Percentiles rank a stretch among this genome's conserved stretches.
phyloP scores from a whole-genome alignment of 176 grass and related monocot genomes.

The Areca catechu region DNA sequence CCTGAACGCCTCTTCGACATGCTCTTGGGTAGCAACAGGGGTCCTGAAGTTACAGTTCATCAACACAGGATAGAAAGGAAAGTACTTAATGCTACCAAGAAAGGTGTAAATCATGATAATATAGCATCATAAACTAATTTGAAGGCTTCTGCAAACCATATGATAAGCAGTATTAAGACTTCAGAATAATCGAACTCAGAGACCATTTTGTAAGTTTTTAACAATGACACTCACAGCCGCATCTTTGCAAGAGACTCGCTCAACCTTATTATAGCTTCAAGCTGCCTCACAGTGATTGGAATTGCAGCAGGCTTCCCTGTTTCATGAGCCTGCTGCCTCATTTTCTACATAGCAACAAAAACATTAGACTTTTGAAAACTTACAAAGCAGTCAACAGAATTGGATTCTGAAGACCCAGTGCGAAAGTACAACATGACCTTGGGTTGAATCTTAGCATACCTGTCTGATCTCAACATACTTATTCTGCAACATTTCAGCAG shows the following conservation, averaged over 20 bases:
- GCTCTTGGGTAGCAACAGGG: conserved; percentile 81
- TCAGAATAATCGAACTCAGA: no score
- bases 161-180: no score
- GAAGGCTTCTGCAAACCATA: no score
- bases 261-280: conserved; percentile 92
- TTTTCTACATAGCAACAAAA: conserved; percentile 55
- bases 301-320: conserved; percentile 73
- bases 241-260: conserved; percentile 98
- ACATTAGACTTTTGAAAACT: no score
- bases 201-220: no score
- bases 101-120: no score
- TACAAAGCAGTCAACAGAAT: no score
- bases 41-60: conserved; percentile 27
- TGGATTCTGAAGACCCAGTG: no score
- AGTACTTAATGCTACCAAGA: background rate
- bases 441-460: conserved; percentile 15
- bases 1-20: conserved; percentile 93
- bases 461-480: conserved; percentile 99
- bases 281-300: conserved; percentile 96
- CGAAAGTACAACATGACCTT: no score
- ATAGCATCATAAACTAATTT: no score
- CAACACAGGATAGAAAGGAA: background rate
- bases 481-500: conserved; percentile 89
- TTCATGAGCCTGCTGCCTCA: conserved; percentile 91
- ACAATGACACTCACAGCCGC: conserved; percentile 59